Conservation (phyloP, 2,329 filamentous ascomycete genomes). For the Phaeophleospora eucalypticola region DNA sequence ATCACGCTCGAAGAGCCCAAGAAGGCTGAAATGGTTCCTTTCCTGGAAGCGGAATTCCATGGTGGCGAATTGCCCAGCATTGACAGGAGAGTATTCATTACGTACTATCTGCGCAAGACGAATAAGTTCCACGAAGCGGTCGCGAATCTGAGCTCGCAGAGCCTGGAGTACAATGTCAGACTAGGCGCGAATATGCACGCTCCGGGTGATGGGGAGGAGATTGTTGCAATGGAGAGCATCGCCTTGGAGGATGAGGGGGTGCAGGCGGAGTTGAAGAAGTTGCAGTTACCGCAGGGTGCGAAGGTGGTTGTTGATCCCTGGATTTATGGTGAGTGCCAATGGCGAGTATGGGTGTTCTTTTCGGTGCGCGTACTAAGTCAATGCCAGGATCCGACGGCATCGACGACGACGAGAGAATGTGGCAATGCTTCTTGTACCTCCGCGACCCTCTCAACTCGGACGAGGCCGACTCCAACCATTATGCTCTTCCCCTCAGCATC, state of each 20-base stretch:
- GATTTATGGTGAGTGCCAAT: slow-evolving; percentile 56
- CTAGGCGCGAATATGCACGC: slow-evolving; percentile 56
- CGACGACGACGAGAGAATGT: slow-evolving; percentile 41
- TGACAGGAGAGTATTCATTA: slow-evolving; percentile 48
- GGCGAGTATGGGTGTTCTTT: background rate
- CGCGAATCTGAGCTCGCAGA: slow-evolving; percentile 50
- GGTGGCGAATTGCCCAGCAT: slow-evolving; percentile 41
- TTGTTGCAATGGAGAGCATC: slow-evolving; percentile 54
- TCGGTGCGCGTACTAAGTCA: too few relatives aligned
- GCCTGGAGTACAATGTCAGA: slow-evolving; percentile 55
- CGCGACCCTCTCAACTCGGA: slow-evolving; percentile 56
- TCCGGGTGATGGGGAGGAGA: slow-evolving; percentile 56
- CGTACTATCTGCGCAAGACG: slow-evolving; percentile 56
- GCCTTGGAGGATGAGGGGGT: slow-evolving; percentile 55
- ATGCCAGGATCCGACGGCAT: slow-evolving; percentile 45
- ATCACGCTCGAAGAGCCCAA: slow-evolving; percentile 46
- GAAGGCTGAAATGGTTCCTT: slow-evolving; percentile 31
- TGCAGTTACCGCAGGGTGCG: slow-evolving; percentile 55
- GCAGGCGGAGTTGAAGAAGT: slow-evolving; percentile 55
- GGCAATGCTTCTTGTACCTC: slow-evolving; percentile 64
- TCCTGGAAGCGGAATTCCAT: slow-evolving; percentile 31
- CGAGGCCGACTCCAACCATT: slow-evolving; percentile 64
- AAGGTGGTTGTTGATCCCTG: slow-evolving; percentile 60
- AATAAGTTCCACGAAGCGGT: slow-evolving; percentile 57
- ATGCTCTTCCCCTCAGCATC: slow-evolving; percentile 63